These are phyloP conservation scores for Jacaranda mimosifolia DNA, from an alignment of 257 asterid genomes.

Conservation along the genomic window DNA sequence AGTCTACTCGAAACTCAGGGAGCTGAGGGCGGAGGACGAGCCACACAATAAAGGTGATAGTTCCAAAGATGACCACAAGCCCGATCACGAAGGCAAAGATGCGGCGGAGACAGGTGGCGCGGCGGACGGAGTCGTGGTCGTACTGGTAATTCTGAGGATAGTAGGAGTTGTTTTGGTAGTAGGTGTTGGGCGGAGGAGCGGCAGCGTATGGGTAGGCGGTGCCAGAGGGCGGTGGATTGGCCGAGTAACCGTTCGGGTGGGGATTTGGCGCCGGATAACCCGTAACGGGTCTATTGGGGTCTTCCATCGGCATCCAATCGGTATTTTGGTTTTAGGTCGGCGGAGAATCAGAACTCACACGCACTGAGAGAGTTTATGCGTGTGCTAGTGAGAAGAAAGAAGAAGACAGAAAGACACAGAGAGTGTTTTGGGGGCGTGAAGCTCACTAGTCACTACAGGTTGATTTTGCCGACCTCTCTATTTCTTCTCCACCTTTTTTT, in stretches of 20 bases:
- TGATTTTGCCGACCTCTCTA: background rate
- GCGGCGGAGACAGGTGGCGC: slow-evolving; percentile 82
- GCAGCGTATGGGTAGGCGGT: slow-evolving; percentile 67
- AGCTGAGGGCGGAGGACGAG: slow-evolving; percentile 85
- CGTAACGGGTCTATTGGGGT: slow-evolving; percentile 76
- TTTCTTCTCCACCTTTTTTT: background rate
- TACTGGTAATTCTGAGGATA: slow-evolving; percentile 52
- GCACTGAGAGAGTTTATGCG: slow-evolving; percentile 17
- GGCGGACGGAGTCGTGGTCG: slow-evolving; percentile 58
- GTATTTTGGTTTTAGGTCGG: slow-evolving; percentile 25
- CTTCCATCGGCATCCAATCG: slow-evolving; percentile 53
- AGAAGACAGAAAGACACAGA: background rate
- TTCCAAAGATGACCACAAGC: slow-evolving; percentile 57
- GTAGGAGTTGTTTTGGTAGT: slow-evolving; percentile 46
- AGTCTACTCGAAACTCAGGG: slow-evolving; percentile 81
- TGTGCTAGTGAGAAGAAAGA: background rate
- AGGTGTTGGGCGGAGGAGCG: slow-evolving; percentile 48
- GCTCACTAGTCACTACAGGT: background rate
- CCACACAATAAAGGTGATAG: slow-evolving; percentile 77
- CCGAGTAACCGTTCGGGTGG: slow-evolving; percentile 56
- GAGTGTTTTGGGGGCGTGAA: background rate
- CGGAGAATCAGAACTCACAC: slow-evolving; percentile 29
- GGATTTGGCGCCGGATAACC: slow-evolving; percentile 75
- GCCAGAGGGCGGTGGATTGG: slow-evolving; percentile 55
- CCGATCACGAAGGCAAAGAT: slow-evolving; percentile 63